Percentiles rank a stretch among this genome's conserved stretches.
phyloP scores from a whole-genome alignment of 2,329 filamentous ascomycete species.

The Penicillium occitanis region DNA sequence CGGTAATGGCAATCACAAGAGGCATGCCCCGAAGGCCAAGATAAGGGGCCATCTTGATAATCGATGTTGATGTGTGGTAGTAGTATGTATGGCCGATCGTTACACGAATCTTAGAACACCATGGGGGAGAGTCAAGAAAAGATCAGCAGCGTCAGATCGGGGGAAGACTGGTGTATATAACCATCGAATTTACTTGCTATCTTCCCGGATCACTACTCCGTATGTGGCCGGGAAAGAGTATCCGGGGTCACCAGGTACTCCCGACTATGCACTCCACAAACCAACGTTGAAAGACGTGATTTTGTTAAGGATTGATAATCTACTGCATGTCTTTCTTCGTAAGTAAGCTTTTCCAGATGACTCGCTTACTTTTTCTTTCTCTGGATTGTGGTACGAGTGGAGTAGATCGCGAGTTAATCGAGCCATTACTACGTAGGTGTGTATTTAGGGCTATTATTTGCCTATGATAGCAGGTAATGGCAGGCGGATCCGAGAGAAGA shows the following conservation, averaged over 20 bases:
- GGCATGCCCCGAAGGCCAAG: constrained; percentile 23
- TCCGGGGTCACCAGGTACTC: not conserved
- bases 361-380: not conserved
- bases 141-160: not conserved
- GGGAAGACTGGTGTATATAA: not conserved
- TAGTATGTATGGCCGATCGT: not conserved
- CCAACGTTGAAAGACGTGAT: not conserved
- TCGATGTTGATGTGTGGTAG: not conserved
- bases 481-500: not conserved
- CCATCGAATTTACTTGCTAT: not conserved
- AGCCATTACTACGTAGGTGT: not conserved
- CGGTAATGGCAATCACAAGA: constrained; percentile 22
- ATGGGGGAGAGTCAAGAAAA: not conserved
- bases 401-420: not conserved
- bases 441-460: not conserved
- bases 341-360: not conserved
- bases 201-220: not conserved
- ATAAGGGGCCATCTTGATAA: constrained; percentile 20
- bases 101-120: not conserved
- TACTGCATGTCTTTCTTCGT: not conserved
- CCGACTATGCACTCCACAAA: not conserved
- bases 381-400: not conserved
- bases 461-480: not conserved
- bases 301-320: not conserved
- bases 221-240: not conserved